Conservation (phyloP, 1,139 yeast genomes). For the Kodamaea fungicola region DNA sequence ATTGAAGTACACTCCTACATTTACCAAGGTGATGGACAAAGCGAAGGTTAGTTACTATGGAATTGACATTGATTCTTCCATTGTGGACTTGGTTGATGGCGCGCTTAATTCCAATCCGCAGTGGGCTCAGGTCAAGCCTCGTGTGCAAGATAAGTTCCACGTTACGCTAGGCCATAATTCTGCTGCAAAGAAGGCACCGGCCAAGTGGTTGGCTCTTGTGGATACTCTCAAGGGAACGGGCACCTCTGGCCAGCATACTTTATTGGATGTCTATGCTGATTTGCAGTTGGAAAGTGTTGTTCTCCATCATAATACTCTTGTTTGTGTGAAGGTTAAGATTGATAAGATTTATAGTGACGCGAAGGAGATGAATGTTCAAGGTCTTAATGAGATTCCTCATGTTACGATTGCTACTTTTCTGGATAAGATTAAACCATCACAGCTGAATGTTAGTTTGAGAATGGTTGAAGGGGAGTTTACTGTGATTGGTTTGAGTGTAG, state of each 20-base stretch:
- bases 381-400: constrained; percentile 55
- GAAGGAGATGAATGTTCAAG: constrained; percentile 17
- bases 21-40: constrained; percentile 33
- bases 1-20: constrained; percentile 48
- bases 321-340: constrained; percentile 55
- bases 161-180: constrained; percentile 68
- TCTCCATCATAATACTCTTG: constrained; percentile 46
- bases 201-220: constrained; percentile 22
- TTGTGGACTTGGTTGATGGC: constrained; percentile 8
- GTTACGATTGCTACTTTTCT: constrained; percentile 69
- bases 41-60: constrained; percentile 24
- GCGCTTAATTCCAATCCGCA: constrained; percentile 13
- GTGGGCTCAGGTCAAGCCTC: constrained; percentile 31
- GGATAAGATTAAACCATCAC: constrained; percentile 43
- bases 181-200: constrained; percentile 15
- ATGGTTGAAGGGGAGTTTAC: constrained; percentile 3
- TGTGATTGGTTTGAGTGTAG: constrained; percentile 7
- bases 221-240: constrained; percentile 9
- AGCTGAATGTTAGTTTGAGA: constrained; percentile 27
- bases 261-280: constrained; percentile 26
- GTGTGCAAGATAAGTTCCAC: constrained; percentile 64
- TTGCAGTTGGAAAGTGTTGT: constrained; percentile 44
- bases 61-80: constrained; percentile 15
- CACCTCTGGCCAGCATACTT: constrained; percentile 3
- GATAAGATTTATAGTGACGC: constrained; percentile 18